Evolutionary conservation across 2,329 filamentous ascomycete species (phyloP).

Genomic region (Hirsutella minnesotensis): DNA sequence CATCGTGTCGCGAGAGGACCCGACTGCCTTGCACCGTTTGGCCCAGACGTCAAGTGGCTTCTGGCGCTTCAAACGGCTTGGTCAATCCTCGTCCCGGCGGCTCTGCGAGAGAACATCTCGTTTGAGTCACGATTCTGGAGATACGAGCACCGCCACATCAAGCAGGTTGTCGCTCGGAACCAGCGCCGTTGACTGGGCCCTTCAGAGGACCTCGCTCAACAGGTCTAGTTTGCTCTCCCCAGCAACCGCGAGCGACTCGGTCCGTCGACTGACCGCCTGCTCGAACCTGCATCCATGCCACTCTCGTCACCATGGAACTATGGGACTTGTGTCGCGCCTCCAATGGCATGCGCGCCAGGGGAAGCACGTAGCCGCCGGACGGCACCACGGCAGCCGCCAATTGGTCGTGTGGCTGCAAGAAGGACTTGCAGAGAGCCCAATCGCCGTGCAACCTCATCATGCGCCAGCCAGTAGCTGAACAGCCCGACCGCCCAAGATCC

Average conservation of each 20-base stretch:
- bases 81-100: no score
- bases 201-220: no score
- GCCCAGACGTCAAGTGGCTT: not conserved
- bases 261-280: not conserved
- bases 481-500: slow-evolving; percentile 8
- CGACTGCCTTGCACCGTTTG: no score
- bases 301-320: not conserved
- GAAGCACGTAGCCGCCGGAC: slow-evolving; percentile 14
- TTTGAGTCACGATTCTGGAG: no score
- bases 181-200: no score
- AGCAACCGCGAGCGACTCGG: not conserved
- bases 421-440: slow-evolving; percentile 4
- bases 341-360: slow-evolving; percentile 7
- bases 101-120: no score
- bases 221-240: no score
- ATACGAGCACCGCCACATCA: no score
- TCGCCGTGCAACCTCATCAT: slow-evolving; percentile 21
- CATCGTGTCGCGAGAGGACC: no score
- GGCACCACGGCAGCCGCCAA: slow-evolving; percentile 7
- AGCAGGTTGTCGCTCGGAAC: no score
- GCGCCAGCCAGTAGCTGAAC: slow-evolving; percentile 23
- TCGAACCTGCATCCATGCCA: not conserved
- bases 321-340: not conserved
- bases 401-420: slow-evolving; percentile 10
- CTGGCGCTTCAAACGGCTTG: no score